Evolutionary conservation across 106 monocot genomes (phyloP).

Genomic region (Triglochin maritima): DNA sequence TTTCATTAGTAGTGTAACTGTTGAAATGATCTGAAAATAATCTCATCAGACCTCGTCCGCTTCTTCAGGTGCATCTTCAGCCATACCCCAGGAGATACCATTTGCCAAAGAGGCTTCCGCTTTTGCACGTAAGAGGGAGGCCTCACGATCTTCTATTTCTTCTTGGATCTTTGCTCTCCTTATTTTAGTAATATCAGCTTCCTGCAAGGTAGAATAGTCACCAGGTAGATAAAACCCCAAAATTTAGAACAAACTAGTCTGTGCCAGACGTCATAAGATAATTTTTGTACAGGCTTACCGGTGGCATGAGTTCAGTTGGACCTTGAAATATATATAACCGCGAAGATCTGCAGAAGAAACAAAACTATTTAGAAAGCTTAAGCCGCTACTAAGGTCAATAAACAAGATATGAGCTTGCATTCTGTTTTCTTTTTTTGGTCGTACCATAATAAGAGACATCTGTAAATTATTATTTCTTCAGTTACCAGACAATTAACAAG

Average conservation of each 20-base stretch:
- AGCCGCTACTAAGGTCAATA: not conserved
- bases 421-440: not conserved
- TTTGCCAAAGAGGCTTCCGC: slow-evolving; percentile 62
- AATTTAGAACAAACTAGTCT: not conserved
- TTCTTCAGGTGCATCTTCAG: slow-evolving; percentile 85
- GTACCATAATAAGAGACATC: not conserved
- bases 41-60: slow-evolving; percentile 36
- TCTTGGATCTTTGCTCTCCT: slow-evolving; percentile 36
- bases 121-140: slow-evolving; percentile 82
- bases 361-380: not conserved
- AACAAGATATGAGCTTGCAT: not conserved
- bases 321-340: slow-evolving; percentile 92
- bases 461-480: too few relatives aligned
- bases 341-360: slow-evolving; percentile 48
- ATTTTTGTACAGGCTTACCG: slow-evolving; percentile 32
- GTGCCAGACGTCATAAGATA: not conserved
- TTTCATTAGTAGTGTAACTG: not conserved
- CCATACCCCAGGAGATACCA: slow-evolving; percentile 96
- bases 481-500: too few relatives aligned
- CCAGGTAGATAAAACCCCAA: not conserved
- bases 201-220: slow-evolving; percentile 27
- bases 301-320: slow-evolving; percentile 84
- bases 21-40: not conserved
- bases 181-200: slow-evolving; percentile 64
- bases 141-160: slow-evolving; percentile 75